Percentiles rank a stretch among this genome's conserved stretches.
phyloP scores from a whole-genome alignment of 306 rosid genomes.

The Hippophae gyantsensis region DNA sequence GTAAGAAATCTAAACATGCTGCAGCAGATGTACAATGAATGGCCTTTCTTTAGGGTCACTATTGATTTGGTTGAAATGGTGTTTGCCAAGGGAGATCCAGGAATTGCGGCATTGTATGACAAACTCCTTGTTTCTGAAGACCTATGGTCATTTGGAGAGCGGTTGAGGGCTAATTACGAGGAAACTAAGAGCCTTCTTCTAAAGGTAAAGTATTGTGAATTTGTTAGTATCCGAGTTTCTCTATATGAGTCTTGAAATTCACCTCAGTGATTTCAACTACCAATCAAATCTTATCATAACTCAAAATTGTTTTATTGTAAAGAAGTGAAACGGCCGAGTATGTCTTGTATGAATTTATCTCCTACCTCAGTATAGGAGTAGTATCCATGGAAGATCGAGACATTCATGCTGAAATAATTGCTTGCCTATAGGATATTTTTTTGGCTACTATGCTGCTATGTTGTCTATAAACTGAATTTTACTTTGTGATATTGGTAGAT shows the following conservation, averaged over 20 bases:
- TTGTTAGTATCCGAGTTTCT: neutral
- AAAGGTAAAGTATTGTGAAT: constrained; percentile 35
- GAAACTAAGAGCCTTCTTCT: constrained; percentile 74
- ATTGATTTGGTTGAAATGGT: constrained; percentile 97
- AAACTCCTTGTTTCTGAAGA: constrained; percentile 83
- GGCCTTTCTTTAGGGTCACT: constrained; percentile 98
- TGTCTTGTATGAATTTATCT: too few species aligned
- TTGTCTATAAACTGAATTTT: neutral
- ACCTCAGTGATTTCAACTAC: too few species aligned
- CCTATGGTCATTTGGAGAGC: constrained; percentile 70
- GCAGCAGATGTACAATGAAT: constrained; percentile 78
- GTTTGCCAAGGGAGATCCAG: constrained; percentile 95
- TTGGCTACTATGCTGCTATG: neutral
- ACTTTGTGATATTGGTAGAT: constrained; percentile 40
- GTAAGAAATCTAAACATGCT: constrained; percentile 68
- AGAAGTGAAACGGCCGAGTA: too few species aligned
- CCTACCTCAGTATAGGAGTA: too few species aligned
- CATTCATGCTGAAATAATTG: too few species aligned
- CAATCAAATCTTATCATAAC: too few species aligned
- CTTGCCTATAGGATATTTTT: too few species aligned
- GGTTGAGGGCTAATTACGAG: constrained; percentile 56
- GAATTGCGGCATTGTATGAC: constrained; percentile 69
- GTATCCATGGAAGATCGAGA: too few species aligned
- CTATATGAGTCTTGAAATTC: too few species aligned
- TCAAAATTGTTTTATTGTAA: too few species aligned